Evolutionary conservation across 257 asterid genomes (phyloP), one percentile per base, ranked within the genome.

Genomic region (Salvia hispanica): DNA sequence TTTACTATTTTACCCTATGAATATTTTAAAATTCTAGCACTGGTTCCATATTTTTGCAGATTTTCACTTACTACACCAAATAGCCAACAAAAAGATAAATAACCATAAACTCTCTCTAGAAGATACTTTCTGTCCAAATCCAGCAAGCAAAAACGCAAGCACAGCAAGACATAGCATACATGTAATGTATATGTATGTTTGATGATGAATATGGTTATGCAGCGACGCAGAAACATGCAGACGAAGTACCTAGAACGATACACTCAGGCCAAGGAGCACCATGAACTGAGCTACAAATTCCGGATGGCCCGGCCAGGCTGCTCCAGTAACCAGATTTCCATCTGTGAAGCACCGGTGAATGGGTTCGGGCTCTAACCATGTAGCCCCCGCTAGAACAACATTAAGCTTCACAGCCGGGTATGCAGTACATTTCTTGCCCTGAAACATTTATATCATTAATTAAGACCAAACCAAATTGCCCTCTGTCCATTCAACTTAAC

Each of bases 281-380:
- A 93, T 93, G 61, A 93, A 85, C 76, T 88, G 99, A 21, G 96
- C 85, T 52, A 93, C 58, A 34, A 93, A 93, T 78, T 90, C 93
- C 1, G 96, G 97, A 76, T 93, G 97, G 12, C 92, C 97, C 0
- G 99, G 99, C 99, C 99, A 93, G 28, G 99, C 99, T 15, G 99
- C 97, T 58, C 97, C 96, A 1, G 97, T 93, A 13, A 93, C 99
- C 72, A 93, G 86, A 80, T 91, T 81, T 51, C 95, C 96, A 70
- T 93, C 99, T 0, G 97, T 91, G 55, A 90, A 88, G 88, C 99
- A 93, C 9, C 92, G 82, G 64, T 85, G 81, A 37, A 93, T 91
- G 3, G 99, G 99, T 8, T 91, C 97, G 0, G 99, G 97, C 74
- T 91, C 99, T 58, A 91, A 48, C 99, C 99, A 93, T 10, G 88